Evolutionary conservation across 1,139 yeast species (phyloP).

Genomic region (Pichia cactophila): DNA sequence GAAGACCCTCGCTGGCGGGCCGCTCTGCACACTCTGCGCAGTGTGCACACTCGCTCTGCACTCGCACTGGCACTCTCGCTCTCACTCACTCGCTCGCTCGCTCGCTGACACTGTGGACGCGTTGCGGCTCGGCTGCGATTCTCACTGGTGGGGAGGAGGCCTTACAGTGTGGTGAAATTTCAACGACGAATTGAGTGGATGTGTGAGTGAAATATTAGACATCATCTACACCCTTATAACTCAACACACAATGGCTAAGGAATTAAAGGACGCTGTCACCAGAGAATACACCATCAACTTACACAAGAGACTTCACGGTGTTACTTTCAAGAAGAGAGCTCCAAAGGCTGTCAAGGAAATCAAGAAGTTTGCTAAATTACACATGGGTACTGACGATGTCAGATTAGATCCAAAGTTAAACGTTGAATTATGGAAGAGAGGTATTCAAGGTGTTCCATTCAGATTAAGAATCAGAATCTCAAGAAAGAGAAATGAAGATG

Average conservation of each 20-base stretch:
- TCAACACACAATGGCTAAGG: slow-evolving; percentile 42
- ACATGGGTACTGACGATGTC: slow-evolving; percentile 99
- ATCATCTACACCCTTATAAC: background rate
- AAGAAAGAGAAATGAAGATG: slow-evolving; percentile 99
- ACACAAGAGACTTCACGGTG: slow-evolving; percentile 99
- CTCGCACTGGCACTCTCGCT: background rate
- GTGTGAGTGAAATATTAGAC: background rate
- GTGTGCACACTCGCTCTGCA: background rate
- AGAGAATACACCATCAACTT: slow-evolving; percentile 99
- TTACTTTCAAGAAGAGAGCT: slow-evolving; percentile 99
- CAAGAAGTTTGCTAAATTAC: slow-evolving; percentile 96
- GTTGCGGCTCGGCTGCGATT: background rate
- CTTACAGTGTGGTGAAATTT: no score
- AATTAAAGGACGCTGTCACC: slow-evolving; percentile 98
- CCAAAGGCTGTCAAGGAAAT: slow-evolving; percentile 99
- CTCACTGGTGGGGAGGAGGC: no score
- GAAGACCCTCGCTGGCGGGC: background rate
- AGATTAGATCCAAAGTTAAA: slow-evolving; percentile 98
- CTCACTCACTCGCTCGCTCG: background rate
- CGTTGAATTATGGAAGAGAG: slow-evolving; percentile 99
- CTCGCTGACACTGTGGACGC: no score
- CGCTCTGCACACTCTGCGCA: background rate
- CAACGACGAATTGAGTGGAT: no score
- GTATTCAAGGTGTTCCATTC: slow-evolving; percentile 98
- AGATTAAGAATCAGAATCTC: slow-evolving; percentile 99